phyloP scores from a whole-genome alignment of 805 yeast genomes.

The Saturnispora mendoncae region DNA sequence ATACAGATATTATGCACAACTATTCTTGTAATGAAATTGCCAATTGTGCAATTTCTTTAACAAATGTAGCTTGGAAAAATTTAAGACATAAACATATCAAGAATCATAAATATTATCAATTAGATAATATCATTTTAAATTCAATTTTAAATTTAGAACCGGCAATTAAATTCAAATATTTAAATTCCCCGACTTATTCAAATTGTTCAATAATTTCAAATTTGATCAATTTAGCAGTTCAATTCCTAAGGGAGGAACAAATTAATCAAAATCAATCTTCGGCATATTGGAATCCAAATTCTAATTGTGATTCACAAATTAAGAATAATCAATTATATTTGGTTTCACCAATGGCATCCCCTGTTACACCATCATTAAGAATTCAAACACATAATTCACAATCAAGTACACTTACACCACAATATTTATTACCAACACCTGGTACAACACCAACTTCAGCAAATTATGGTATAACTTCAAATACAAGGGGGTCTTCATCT shows the following conservation, averaged over 20 bases:
- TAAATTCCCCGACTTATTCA: conserved; percentile 14
- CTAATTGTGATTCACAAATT: conserved; percentile 2
- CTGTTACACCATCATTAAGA: conserved; percentile 18
- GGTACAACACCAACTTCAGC: conserved; percentile 25
- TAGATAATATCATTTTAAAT: conserved; percentile 23
- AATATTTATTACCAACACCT: conserved; percentile 23
- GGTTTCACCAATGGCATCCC: conserved; percentile 27
- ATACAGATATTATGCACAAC: conserved; percentile 47
- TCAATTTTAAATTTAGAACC: conserved; percentile 21
- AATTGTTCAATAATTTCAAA: conserved; percentile 18
- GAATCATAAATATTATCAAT: conserved; percentile 24
- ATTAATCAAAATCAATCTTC: conserved; percentile 11
- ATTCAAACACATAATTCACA: conserved; percentile 17
- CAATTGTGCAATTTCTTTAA: conserved; percentile 41
- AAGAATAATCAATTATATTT: conserved; percentile 13
- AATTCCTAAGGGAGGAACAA: conserved; percentile 21
- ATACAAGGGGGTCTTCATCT: background rate
- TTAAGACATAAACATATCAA: conserved; percentile 28
- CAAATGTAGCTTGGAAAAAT: conserved; percentile 37
- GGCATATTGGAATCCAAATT: background rate
- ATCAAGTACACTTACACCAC: conserved; percentile 3
- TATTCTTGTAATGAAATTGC: conserved; percentile 39
- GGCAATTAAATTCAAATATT: conserved; percentile 22
- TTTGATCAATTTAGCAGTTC: conserved; percentile 22
- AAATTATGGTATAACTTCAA: conserved; percentile 6